Percentiles rank a stretch among this genome's conserved stretches.
Conservation (phyloP, 495 filamentous ascomycete species). For the Aspergillus coremiiformis region DNA sequence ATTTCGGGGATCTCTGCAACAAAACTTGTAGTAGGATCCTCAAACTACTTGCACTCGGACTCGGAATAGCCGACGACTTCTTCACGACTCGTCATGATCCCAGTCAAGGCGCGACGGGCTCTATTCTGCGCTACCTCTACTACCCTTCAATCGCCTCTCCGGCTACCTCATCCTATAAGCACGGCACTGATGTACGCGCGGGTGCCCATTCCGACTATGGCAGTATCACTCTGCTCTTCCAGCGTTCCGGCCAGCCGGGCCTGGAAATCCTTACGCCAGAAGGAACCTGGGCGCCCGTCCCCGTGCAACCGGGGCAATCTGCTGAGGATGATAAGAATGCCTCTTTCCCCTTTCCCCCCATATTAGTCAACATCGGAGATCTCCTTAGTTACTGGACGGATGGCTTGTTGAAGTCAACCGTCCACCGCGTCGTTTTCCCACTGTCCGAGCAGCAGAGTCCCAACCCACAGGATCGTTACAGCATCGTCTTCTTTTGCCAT, state of each 20-base stretch:
- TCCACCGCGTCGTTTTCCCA: constrained; percentile 84
- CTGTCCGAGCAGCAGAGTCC: constrained; percentile 30
- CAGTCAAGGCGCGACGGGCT: constrained; percentile 53
- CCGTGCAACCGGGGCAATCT: constrained; percentile 27
- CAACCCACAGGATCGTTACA: constrained; percentile 66
- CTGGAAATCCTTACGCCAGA: constrained; percentile 69
- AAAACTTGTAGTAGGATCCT: constrained; percentile 65
- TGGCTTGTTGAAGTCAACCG: constrained; percentile 73
- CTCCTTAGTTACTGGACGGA: constrained; percentile 87
- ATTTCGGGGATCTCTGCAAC: constrained; percentile 65
- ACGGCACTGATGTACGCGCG: constrained; percentile 52
- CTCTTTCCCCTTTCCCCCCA: constrained; percentile 55
- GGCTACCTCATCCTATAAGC: constrained; percentile 34
- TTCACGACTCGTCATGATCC: constrained; percentile 67
- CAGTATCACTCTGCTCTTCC: constrained; percentile 65
- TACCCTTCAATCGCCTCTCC: constrained; percentile 54
- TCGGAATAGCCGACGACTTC: constrained; percentile 56
- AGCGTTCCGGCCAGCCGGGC: constrained; percentile 72
- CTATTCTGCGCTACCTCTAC: constrained; percentile 75
- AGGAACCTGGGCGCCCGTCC: constrained; percentile 38
- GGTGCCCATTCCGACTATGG: constrained; percentile 65
- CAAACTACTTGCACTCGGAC: constrained; percentile 65
- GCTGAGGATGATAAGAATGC: neutral
- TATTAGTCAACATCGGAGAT: constrained; percentile 91
- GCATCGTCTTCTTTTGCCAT: constrained; percentile 89